Evolutionary conservation across 768 basidiomycete species (phyloP), one percentile per base, ranked within the genome.

Genomic region (Phaffia tasmanica): DNA sequence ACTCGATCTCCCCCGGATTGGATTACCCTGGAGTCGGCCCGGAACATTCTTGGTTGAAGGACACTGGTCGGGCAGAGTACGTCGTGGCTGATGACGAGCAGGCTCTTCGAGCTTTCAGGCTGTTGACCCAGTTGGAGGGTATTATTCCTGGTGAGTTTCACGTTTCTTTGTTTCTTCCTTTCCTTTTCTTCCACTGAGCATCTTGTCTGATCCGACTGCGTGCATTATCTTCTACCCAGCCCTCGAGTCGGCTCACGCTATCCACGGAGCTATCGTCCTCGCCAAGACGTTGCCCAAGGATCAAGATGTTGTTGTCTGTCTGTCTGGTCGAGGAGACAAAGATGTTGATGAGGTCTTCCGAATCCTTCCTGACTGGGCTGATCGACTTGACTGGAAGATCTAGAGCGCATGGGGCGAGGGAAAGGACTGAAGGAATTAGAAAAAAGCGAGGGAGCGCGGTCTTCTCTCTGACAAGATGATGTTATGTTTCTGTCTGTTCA

Each of bases 281-380:
- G 95, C 94, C 1, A 89, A 86, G 78, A 85, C 85, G 0, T 74
- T 98, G 72, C 81, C 88, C 0, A 87, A 87, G 73, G 89, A 92
- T 67, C 78, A 84, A 51, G 87, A 97, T 76, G 78, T 99, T 47
- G 91, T 98, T 57, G 85, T 98, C 67, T 95, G 91, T 73, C 79
- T 97, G 61, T 93, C 89, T 63, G 94, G 94, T 59, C 84, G 94
- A 70, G 95, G 95, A 21, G 92, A 98, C 77, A 98, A 98, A 77
- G 94, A 99, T 74, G 95, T 99, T 3, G 88, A 94, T 71, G 88
- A 98, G 74, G 92, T 99, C 65, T 91, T 87, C n/a, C 79, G 93
- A 72, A 79, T 97, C 50, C 80, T 99, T 64, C 94, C 94, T 15
- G 82, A 94, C 77, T 97, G 93, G 94, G 91, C 88, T 15, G 86